A percentile compares a stretch with the other conserved stretches of the same genome.
phyloP scores from a whole-genome alignment of 495 filamentous ascomycete genomes.

The Cercophora scortea region DNA sequence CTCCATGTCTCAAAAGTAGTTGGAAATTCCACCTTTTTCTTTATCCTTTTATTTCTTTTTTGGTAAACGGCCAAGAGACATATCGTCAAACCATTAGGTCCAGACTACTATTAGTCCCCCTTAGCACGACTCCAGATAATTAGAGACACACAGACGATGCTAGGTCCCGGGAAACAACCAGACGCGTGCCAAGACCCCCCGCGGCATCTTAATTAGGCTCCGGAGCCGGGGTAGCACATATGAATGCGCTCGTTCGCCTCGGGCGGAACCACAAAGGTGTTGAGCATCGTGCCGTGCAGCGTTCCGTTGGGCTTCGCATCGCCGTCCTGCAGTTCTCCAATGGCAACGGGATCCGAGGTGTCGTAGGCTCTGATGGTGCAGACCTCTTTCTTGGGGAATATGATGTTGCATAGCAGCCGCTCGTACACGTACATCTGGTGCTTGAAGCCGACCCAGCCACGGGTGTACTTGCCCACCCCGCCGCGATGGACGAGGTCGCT shows the following conservation, averaged over 20 bases:
- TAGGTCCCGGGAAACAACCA: too few relatives aligned
- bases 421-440: slow-evolving; percentile 6
- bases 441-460: slow-evolving; percentile 7
- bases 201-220: too few relatives aligned
- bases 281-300: not conserved
- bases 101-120: too few relatives aligned
- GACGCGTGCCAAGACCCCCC: too few relatives aligned
- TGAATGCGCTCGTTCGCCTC: not conserved
- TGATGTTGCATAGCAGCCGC: slow-evolving; percentile 2
- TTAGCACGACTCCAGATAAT: too few relatives aligned
- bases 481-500: slow-evolving; percentile 6
- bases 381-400: slow-evolving; percentile 3
- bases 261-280: not conserved
- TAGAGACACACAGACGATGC: too few relatives aligned
- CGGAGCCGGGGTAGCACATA: too few relatives aligned
- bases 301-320: not conserved
- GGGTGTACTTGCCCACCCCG: slow-evolving; percentile 6
- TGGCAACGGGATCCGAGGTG: not conserved
- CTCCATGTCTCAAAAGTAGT: too few relatives aligned
- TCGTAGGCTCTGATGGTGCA: slow-evolving; percentile 6
- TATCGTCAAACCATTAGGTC: too few relatives aligned
- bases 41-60: too few relatives aligned
- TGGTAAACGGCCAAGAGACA: too few relatives aligned
- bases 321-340: not conserved
- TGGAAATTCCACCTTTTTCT: too few relatives aligned